A percentile compares a stretch with the other conserved stretches of the same genome.
These are phyloP conservation scores for Fraxinus velutina DNA, from an alignment of 305 asterid genomes.

Conservation along the genomic window DNA sequence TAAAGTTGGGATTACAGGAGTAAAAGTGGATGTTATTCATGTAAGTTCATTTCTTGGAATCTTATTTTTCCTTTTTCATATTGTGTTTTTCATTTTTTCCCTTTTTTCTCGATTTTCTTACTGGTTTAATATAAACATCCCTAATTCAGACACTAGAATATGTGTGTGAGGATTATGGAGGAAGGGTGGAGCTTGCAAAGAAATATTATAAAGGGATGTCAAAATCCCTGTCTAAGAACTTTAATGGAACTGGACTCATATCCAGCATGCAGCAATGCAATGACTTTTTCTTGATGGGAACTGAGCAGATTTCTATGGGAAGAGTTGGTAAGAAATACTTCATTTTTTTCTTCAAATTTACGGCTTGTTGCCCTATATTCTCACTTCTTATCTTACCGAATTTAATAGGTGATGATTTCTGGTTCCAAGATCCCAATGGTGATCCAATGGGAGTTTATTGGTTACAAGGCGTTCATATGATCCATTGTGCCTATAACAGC, in stretches of 20 bases:
- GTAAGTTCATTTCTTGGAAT: slow-evolving; percentile 30
- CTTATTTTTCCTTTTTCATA: neutral
- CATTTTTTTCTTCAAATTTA: neutral
- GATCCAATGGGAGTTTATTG: slow-evolving; percentile 82
- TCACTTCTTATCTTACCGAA: neutral
- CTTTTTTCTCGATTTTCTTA: neutral
- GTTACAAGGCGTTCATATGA: slow-evolving; percentile 92
- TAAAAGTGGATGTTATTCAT: slow-evolving; percentile 74
- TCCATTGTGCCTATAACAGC: neutral
- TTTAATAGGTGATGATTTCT: slow-evolving; percentile 63
- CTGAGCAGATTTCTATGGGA: slow-evolving; percentile 74
- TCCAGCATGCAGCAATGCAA: slow-evolving; percentile 77
- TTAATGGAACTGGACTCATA: slow-evolving; percentile 65
- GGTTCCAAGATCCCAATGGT: slow-evolving; percentile 87
- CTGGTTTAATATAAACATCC: neutral
- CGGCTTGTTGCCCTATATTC: neutral
- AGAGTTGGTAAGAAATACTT: slow-evolving; percentile 63
- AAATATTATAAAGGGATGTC: slow-evolving; percentile 66
- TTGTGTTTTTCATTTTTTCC: neutral
- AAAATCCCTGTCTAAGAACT: slow-evolving; percentile 59
- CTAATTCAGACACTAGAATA: slow-evolving; percentile 43
- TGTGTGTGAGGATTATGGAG: slow-evolving; percentile 63
- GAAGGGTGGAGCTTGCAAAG: slow-evolving; percentile 77
- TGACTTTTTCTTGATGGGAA: slow-evolving; percentile 75
- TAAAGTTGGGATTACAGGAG: slow-evolving; percentile 66